Evolutionary conservation across 1,284 basidiomycete species (phyloP), one percentile per base, ranked within the genome.

Genomic region (Takashimella tepidaria): DNA sequence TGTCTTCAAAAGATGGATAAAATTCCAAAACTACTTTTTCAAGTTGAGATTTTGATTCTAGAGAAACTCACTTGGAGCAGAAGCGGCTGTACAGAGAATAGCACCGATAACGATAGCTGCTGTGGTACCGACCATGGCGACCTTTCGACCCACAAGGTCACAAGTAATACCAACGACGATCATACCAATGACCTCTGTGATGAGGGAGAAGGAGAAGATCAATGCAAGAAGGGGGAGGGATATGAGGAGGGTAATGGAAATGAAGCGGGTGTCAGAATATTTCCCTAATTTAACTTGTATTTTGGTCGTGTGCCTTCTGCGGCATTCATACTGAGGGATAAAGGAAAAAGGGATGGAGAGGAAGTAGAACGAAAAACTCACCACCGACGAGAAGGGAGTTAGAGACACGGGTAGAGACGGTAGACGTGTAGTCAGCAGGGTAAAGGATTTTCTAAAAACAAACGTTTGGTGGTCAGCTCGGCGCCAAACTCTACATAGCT

Each of bases 331-430:
- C n/a, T n/a, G n/a, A n/a, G n/a, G n/a, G n/a, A n/a, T n/a, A n/a
- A n/a, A n/a, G n/a, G n/a, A n/a, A n/a, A n/a, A n/a, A n/a, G n/a
- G 31, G 31, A 37, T 37, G 8, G 31, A 16, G 31, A 37, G 31
- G 16, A 37, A 37, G 31, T n/a, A n/a, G n/a, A n/a, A n/a, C 22
- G 41, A 20, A 24, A 6, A 11, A 53, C 57, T 47, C 21, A 60
- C 62, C 63, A 79, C 87, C 87, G 55, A 89, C 81, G 52, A 88
- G 81, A 31, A 88, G 79, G 11, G 87, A 73, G 68, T 89, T 89
- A 13, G 83, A 85, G 13, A 89, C 84, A 21, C 82, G 80, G 2
- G 87, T 89, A 12, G 84, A 84, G 26, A 86, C 79, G 2, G 69
- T 57, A 1, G 82, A 67, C 1, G 81, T 86, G 71, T 88, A 88